Conservation (phyloP, 805 yeast genomes). For the Suhomyces xylopsoci region DNA sequence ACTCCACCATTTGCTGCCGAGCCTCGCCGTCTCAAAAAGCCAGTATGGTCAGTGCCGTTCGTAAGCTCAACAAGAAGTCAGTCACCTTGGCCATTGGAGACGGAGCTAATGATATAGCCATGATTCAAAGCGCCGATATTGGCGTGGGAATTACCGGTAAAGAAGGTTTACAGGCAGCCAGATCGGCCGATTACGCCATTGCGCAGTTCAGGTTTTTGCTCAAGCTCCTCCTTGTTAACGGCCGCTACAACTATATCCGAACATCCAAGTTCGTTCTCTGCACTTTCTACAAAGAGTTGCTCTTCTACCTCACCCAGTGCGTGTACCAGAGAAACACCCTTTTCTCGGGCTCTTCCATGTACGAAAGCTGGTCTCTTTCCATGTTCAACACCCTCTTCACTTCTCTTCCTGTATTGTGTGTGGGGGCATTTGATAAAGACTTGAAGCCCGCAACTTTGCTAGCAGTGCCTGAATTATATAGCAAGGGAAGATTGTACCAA, state of each 20-base stretch:
- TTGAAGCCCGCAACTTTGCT: conserved; percentile 81
- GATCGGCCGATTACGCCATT: conserved; percentile 90
- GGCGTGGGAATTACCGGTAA: conserved; percentile 97
- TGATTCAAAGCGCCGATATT: conserved; percentile 98
- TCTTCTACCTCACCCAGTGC: conserved; percentile 86
- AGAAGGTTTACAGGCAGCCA: conserved; percentile 95
- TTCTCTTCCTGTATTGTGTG: conserved; percentile 81
- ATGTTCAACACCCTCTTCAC: conserved; percentile 97
- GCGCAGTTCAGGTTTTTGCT: conserved; percentile 87
- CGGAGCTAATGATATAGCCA: conserved; percentile 98
- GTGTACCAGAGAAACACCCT: conserved; percentile 81
- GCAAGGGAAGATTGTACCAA: conserved; percentile 68
- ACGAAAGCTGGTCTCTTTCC: conserved; percentile 94
- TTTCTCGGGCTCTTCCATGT: conserved; percentile 90
- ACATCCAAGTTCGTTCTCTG: conserved; percentile 89
- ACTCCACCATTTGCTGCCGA: conserved; percentile 91
- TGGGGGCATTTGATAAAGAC: conserved; percentile 96
- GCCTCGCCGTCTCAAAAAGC: conserved; percentile 98
- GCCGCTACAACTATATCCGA: conserved; percentile 90
- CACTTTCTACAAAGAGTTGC: conserved; percentile 90
- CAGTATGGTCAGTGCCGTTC: conserved; percentile 75
- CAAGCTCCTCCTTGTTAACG: conserved; percentile 87
- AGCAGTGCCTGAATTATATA: conserved; percentile 88
- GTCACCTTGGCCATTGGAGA: conserved; percentile 97
- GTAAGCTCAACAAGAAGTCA: conserved; percentile 60